A percentile compares a stretch with the other conserved stretches of the same genome.
phyloP scores from a whole-genome alignment of 1,284 basidiomycete genomes.

The Moniliella sp. region DNA sequence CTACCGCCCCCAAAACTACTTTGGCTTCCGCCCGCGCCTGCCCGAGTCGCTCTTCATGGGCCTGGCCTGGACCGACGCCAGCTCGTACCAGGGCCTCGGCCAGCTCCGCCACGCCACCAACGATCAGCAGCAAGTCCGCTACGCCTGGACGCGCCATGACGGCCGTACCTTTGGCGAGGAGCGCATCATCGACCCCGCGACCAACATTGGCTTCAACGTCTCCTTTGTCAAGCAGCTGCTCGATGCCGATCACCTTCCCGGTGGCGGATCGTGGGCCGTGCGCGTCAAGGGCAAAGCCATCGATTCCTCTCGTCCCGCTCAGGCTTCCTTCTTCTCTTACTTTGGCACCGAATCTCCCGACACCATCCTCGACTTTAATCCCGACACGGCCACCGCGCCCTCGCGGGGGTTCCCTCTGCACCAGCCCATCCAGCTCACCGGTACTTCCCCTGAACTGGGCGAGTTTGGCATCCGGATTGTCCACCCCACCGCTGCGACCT shows the following conservation, averaged over 20 bases:
- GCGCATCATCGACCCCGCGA: slow-evolving; percentile 53
- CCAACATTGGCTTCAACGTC: slow-evolving; percentile 65
- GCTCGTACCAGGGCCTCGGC: slow-evolving; percentile 12
- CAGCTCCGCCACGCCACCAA: slow-evolving; percentile 65
- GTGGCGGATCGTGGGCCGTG: slow-evolving; percentile 56
- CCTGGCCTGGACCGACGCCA: slow-evolving; percentile 50
- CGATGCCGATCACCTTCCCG: slow-evolving; percentile 3
- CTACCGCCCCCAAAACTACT: slow-evolving; percentile 75
- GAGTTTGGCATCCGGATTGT: slow-evolving; percentile 57
- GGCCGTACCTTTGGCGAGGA: slow-evolving; percentile 62
- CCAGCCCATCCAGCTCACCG: slow-evolving; percentile 46
- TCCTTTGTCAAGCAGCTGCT: slow-evolving; percentile 49
- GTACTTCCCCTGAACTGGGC: slow-evolving; percentile 53
- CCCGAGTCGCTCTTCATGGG: slow-evolving; percentile 73
- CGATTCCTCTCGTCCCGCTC: slow-evolving; percentile 40
- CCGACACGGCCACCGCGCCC: slow-evolving; percentile 48
- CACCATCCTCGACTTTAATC: slow-evolving; percentile 37
- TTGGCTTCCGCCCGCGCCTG: slow-evolving; percentile 60
- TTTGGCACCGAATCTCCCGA: slow-evolving; percentile 52
- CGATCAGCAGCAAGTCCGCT: slow-evolving; percentile 59
- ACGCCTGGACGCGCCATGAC: slow-evolving; percentile 72
- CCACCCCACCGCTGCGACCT: slow-evolving; percentile 47
- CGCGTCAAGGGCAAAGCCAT: slow-evolving; percentile 64
- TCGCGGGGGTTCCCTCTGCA: slow-evolving; percentile 41
- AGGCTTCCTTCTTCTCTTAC: slow-evolving; percentile 58